These are phyloP conservation scores for Zasmidium citrigriseum DNA, from an alignment of 2,329 filamentous ascomycete species.

Conservation along the genomic window DNA sequence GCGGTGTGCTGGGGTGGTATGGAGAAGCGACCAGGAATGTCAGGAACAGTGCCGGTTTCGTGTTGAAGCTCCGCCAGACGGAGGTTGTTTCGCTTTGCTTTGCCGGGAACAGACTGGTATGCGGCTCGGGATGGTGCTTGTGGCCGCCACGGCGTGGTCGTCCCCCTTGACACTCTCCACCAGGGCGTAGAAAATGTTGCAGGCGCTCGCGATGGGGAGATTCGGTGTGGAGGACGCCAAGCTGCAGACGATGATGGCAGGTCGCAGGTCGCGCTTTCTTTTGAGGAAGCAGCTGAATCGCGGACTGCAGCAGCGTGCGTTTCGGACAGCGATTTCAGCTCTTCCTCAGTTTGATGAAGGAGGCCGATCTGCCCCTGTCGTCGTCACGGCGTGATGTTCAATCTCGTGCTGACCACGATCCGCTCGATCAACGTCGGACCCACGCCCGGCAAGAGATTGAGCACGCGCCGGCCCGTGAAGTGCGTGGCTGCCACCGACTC, in stretches of 20 bases:
- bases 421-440: neutral
- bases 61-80: too few species aligned
- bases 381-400: neutral
- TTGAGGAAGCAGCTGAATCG: neutral
- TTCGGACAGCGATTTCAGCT: neutral
- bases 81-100: too few species aligned
- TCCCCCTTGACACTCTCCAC: neutral
- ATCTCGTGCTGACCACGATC: slow-evolving; percentile 3
- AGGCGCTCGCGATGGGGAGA: neutral
- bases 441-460: neutral
- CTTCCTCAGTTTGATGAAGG: neutral
- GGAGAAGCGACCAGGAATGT: neutral
- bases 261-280: neutral
- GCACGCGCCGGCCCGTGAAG: neutral
- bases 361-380: neutral
- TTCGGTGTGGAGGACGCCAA: neutral
- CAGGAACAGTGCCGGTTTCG: neutral
- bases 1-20: slow-evolving; percentile 4
- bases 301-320: neutral
- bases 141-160: neutral
- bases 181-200: neutral
- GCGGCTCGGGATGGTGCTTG: neutral
- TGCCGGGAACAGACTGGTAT: neutral
- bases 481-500: neutral
- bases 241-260: neutral